Evolutionary conservation across 257 asterid genomes (phyloP).

Genomic region (Voacanga thouarsii): DNA sequence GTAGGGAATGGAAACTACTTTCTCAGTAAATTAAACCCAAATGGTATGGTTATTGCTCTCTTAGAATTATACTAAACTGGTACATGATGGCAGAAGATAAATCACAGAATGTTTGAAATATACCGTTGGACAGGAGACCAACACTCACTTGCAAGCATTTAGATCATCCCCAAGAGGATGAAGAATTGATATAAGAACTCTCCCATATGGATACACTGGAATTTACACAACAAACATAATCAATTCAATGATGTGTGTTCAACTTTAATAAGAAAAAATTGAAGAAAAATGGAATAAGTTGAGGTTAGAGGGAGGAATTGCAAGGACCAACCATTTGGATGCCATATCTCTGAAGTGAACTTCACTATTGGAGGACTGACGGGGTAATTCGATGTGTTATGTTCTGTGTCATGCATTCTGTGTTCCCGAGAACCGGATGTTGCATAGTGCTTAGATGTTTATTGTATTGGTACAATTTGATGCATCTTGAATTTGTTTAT

Average conservation of each 20-base stretch:
- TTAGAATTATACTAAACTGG: not conserved
- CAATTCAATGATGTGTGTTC: not conserved
- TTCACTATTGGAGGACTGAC: conserved; percentile 86
- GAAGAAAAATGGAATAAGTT: not conserved
- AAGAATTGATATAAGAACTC: conserved; percentile 89
- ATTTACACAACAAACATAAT: conserved; percentile 9
- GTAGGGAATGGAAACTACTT: no score
- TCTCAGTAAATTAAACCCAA: not conserved
- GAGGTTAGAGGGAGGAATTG: not conserved
- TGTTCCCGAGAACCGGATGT: no score
- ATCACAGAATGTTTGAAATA: not conserved
- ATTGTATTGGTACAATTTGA: no score
- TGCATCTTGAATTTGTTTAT: no score
- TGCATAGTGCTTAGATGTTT: no score
- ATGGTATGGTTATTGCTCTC: not conserved
- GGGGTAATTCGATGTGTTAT: conserved; percentile 75
- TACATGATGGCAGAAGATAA: not conserved
- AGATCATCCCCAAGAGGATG: conserved; percentile 99
- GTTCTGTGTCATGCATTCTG: no score
- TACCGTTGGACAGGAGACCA: no score
- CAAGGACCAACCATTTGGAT: conserved; percentile 77
- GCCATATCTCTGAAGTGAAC: conserved; percentile 93
- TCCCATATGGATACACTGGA: conserved; percentile 87
- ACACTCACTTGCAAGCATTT: conserved; percentile 89
- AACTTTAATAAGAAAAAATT: not conserved